A percentile compares a stretch with the other conserved stretches of the same genome.
Conservation (phyloP, 148 eudicot species). For the Silene conica region DNA sequence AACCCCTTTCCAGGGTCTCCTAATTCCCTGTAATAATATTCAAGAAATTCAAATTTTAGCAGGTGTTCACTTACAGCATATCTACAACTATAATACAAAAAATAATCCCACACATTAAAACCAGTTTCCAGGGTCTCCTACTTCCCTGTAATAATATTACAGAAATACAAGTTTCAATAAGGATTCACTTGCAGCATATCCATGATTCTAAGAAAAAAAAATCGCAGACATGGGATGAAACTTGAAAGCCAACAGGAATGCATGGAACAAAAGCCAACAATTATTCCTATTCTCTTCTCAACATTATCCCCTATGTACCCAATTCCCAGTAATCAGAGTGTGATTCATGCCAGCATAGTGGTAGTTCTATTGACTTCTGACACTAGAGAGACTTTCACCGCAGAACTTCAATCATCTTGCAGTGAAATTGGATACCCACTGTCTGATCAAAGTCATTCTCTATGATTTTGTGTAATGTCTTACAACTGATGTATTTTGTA, state of each 20-base stretch:
- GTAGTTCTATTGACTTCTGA: too few species aligned
- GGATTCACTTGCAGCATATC: background rate
- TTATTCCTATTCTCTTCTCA: too few species aligned
- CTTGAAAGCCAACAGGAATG: too few species aligned
- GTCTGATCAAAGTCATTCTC: too few species aligned
- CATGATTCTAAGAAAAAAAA: background rate
- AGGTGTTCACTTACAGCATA: slow-evolving; percentile 3
- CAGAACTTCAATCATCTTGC: too few species aligned
- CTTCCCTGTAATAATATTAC: slow-evolving; percentile 54
- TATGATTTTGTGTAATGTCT: too few species aligned
- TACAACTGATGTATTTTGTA: too few species aligned
- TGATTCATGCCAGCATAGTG: too few species aligned
- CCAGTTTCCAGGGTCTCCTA: slow-evolving; percentile 98
- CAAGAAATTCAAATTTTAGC: slow-evolving; percentile 3
- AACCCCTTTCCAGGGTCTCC: slow-evolving; percentile 99
- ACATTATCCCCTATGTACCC: background rate
- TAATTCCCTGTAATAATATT: slow-evolving; percentile 62
- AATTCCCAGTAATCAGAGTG: background rate
- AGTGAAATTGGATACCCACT: too few species aligned
- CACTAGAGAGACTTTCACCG: too few species aligned
- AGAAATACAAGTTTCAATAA: slow-evolving; percentile 4
- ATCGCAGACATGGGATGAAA: background rate
- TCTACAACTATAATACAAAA: background rate
- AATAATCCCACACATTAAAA: slow-evolving; percentile 30
- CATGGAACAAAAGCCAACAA: too few species aligned